Base-by-base conservation (phyloP, 331 rosid species). In the Malus hybrid region DNA sequence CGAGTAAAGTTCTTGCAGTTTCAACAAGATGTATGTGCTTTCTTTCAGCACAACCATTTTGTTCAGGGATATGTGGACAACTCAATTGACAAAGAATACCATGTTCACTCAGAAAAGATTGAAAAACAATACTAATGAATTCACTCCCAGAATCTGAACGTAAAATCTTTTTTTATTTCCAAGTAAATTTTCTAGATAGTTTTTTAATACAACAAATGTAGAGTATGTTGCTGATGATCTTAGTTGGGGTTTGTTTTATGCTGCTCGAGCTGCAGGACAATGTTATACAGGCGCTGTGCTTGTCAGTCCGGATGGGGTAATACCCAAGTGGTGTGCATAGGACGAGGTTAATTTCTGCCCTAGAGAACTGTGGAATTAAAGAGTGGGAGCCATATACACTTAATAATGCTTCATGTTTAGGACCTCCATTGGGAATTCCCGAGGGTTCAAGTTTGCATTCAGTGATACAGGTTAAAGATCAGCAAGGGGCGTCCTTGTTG, bases 201-300 rank as follows among this genome's bases (percentile, higher is more conserved):
- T 39, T 39, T 39, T 39, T 39, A 9, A 39, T 39, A 39, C 12
- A 9, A 39, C 44, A 39, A 39, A 39, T 39, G 44, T 39, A 39
- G 44, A 39, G 44, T 36, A 93, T 66, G 96, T 86, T 11, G 80
- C 89, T 4, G 84, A 88, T 75, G 93, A 93, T 88, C 88, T 93
- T 62, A 83, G 89, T 68, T 93, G 98, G 98, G 97, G 88, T 8
- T 86, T 93, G 92, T 93, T 93, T 75, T 92, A 93, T 1, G 97
- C 97, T 76, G 98, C 98, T 81, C 69, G 91, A 73, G 97, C 80
- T 79, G 98, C 98, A 0, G 97, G 98, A 48, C 96, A 93, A 82
- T 91, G 96, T 18, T 91, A 93, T 62, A 86, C 93, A 0, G 96
- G 98, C 3, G 96, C 96, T 6, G 98, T 91, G 68, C 96, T 93